These are phyloP conservation scores for Tuber brumale DNA, from an alignment of 495 filamentous ascomycete genomes.

Conservation along the genomic window DNA sequence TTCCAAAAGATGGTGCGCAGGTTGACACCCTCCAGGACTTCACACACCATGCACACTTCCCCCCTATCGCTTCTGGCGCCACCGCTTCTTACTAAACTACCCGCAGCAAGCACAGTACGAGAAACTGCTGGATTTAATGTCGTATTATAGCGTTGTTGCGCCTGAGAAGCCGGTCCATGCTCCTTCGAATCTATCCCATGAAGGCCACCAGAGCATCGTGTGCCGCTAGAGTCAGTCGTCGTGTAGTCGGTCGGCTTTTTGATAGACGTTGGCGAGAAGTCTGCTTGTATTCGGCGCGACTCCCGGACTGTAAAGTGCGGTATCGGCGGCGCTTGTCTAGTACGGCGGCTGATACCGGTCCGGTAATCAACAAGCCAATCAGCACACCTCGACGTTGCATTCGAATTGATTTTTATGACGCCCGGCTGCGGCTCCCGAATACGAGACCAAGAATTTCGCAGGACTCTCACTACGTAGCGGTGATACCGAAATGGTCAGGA, in stretches of 20 bases:
- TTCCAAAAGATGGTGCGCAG: not conserved
- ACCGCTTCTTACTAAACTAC: not conserved
- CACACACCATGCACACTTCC: not conserved
- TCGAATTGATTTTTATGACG: not conserved
- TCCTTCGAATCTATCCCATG: not conserved
- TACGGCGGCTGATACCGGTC: not conserved
- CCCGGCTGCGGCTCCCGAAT: not conserved
- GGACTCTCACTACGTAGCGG: not conserved
- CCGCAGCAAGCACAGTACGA: not conserved
- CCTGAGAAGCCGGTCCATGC: not conserved
- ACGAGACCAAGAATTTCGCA: slow-evolving; percentile 1
- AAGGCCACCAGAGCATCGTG: not conserved
- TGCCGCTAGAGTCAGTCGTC: not conserved
- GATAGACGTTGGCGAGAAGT: not conserved
- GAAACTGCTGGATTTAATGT: not conserved
- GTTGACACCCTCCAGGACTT: not conserved
- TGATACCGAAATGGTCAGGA: not conserved
- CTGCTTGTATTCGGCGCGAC: not conserved
- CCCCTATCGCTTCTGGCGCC: not conserved
- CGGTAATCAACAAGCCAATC: not conserved
- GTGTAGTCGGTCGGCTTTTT: not conserved
- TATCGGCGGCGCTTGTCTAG: not conserved
- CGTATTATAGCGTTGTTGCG: not conserved
- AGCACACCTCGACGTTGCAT: not conserved
- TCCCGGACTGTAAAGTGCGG: not conserved